These are phyloP conservation scores for Torulaspora indica DNA, from an alignment of 805 yeast species.

Conservation along the genomic window DNA sequence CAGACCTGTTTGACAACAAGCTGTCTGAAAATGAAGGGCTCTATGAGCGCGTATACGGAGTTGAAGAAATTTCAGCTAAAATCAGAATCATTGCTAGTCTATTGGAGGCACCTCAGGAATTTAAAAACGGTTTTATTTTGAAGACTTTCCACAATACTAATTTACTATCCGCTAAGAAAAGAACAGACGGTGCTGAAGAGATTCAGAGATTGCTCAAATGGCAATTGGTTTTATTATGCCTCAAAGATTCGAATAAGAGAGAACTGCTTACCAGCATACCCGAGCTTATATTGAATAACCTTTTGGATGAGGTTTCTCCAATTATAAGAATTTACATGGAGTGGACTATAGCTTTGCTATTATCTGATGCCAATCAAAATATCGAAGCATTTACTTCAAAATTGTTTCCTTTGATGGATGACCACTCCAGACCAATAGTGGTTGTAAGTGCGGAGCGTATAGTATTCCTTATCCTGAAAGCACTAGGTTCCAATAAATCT, in stretches of 20 bases:
- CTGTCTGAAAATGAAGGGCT: conserved; percentile 35
- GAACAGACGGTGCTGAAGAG: conserved; percentile 69
- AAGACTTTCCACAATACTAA: conserved; percentile 37
- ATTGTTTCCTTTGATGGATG: conserved; percentile 32
- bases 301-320: conserved; percentile 72
- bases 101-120: conserved; percentile 29
- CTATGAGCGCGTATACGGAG: conserved; percentile 52
- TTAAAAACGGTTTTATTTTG: conserved; percentile 25
- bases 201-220: conserved; percentile 54
- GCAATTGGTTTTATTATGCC: conserved; percentile 47
- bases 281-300: conserved; percentile 31
- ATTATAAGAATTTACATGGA: conserved; percentile 69
- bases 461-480: conserved; percentile 49
- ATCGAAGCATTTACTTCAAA: conserved; percentile 19
- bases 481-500: conserved; percentile 34
- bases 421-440: conserved; percentile 38
- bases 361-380: conserved; percentile 15
- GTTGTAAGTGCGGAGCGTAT: conserved; percentile 64
- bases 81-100: conserved; percentile 48
- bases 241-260: conserved; percentile 35
- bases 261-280: conserved; percentile 30
- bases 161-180: conserved; percentile 47
- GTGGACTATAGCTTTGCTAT: conserved; percentile 56
- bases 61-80: conserved; percentile 51
- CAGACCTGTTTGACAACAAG: conserved; percentile 45